These are phyloP conservation scores for Triticum urartu DNA, from an alignment of 176 grass and related monocot species.

Conservation along the genomic window DNA sequence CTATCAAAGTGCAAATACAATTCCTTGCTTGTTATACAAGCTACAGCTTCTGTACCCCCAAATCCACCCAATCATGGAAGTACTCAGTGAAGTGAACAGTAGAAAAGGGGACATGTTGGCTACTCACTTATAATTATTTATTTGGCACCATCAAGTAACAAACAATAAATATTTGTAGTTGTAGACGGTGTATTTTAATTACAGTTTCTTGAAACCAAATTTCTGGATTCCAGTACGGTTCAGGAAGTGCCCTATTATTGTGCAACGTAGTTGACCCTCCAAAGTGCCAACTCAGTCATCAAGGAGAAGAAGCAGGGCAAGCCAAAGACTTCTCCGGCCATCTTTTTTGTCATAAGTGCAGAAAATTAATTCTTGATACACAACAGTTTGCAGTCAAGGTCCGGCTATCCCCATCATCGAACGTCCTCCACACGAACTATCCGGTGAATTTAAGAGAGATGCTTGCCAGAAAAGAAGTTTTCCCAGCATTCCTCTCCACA, in stretches of 20 bases:
- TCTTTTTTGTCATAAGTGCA: neutral
- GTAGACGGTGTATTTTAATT: neutral
- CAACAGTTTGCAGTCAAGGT: neutral
- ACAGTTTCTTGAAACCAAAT: neutral
- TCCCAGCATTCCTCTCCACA: neutral
- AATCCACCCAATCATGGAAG: neutral
- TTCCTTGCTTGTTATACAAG: too few species aligned
- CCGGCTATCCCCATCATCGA: neutral
- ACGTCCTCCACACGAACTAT: neutral
- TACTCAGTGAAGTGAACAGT: neutral
- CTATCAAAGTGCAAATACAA: neutral
- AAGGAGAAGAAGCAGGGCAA: neutral
- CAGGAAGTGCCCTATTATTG: neutral
- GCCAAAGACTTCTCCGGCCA: neutral
- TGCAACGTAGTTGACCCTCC: neutral
- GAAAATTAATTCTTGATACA: neutral
- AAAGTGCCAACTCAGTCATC: neutral
- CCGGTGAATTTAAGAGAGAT: neutral
- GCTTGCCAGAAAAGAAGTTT: neutral
- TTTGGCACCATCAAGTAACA: too few species aligned
- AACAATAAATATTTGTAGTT: too few species aligned
- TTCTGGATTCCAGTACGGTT: neutral
- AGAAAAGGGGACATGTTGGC: neutral
- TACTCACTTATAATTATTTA: neutral
- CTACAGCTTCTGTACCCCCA: neutral